These are phyloP conservation scores for Globisporangium yorkense DNA, from an alignment of 352 stramenopile genomes.

Conservation along the genomic window DNA sequence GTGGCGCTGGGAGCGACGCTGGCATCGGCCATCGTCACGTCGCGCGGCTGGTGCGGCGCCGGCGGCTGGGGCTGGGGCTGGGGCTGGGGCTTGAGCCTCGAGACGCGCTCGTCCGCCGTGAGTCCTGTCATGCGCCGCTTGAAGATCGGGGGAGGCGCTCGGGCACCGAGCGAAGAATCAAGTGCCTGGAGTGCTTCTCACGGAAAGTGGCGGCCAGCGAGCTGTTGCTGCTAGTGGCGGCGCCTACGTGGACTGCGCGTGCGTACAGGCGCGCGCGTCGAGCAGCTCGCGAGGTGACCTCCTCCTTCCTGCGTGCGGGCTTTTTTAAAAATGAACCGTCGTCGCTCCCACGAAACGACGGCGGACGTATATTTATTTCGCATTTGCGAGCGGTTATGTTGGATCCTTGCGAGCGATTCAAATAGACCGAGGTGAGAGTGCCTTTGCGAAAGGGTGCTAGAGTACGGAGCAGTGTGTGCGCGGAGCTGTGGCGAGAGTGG, in stretches of 20 bases:
- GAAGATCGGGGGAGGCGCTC: not conserved
- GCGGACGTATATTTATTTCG: not conserved
- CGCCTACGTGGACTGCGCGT: too few relatives aligned
- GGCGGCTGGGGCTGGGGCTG: too few relatives aligned
- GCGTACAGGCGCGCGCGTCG: too few relatives aligned
- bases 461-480: too few relatives aligned
- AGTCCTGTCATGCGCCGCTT: slow-evolving; percentile 1
- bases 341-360: not conserved
- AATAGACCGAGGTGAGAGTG: too few relatives aligned
- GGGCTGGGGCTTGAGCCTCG: slow-evolving; percentile 3
- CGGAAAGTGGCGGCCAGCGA: not conserved
- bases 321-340: not conserved
- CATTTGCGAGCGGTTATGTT: too few relatives aligned
- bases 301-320: too few relatives aligned
- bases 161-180: not conserved
- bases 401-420: too few relatives aligned
- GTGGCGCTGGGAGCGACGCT: slow-evolving; percentile 21
- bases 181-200: too few relatives aligned
- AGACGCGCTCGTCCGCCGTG: not conserved
- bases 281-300: too few relatives aligned
- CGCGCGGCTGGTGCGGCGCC: not conserved
- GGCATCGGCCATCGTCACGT: slow-evolving; percentile 12
- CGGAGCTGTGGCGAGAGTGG: too few relatives aligned
- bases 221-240: not conserved
- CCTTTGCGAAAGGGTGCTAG: too few relatives aligned